Evolutionary conservation across 192 early-diverging fungal genomes (phyloP), one percentile per base, ranked within the genome.

Genomic region (Podila epicladia): DNA sequence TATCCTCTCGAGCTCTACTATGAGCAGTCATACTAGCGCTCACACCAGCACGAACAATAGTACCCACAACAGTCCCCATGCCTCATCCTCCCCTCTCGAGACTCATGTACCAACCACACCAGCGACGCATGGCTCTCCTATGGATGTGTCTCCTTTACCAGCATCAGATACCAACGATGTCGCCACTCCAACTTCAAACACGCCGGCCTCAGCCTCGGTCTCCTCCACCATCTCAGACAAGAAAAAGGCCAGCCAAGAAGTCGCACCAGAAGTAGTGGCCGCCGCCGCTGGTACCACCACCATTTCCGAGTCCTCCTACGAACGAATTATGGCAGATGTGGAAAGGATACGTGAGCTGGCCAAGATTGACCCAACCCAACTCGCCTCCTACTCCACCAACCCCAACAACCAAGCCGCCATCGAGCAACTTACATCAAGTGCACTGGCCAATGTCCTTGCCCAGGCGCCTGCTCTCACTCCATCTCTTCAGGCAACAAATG

Each of bases 361-460:
- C 65, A 80, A 80, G 67, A 72, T 69, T 13, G 77, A 80, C 51
- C 77, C 77, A 0, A 61, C 71, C 11, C 77, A 80, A 49, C 45
- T 80, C 3, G 71, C 77, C 5, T 80, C 77, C 17, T 80, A 69
- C n/a, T 73, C 77, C n/a, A 73, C 77, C 33, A 80, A 80, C 22
- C 77, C 77, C 62, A 80, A 68, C 57, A 80, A 80, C 35, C 77
- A 80, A 60, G 77, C 77, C 11, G 72, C 77, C 0, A 32, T 80
- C 32, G 77, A 80, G 62, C 75, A 78, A 38, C 69, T 80, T 6
- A 80, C 77, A 20, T 80, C 77, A 22, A 80, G 77, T 24, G 77
- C 71, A 1, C 61, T 80, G 55, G 77, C 77, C 19, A 80, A 73
- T 69, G 77, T 73, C 24, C 71, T 80, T 12, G 77, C 77, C 3